Base-by-base conservation (phyloP, 139 green algal genomes). In the Haematococcus lacustris region DNA sequence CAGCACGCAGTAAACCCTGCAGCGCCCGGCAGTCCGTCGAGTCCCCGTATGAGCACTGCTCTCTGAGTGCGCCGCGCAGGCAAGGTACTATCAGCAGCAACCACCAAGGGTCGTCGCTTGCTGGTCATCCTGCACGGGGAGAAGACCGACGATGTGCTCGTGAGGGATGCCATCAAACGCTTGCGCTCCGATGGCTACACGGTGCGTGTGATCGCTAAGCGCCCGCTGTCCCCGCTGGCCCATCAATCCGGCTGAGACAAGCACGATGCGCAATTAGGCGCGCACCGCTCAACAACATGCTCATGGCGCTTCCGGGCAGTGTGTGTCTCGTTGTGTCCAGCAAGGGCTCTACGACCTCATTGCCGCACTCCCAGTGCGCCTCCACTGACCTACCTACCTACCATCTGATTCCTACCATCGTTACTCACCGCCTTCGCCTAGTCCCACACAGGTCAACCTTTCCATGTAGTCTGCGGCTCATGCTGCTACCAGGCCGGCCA, bases 141-240 rank as follows among this genome's bases (percentile, higher is more conserved):
- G 67, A 72, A 72, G 41, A 47, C 67, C 3, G 47, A 61, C 3
- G 67, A 72, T 38, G 40, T 40, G 2, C n/a, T 64, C 30, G 47
- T 72, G 40, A 43, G 67, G 3, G 67, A 72, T 28, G 67, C 67
- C 43, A 64, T 72, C 67, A 25, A 13, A 2, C 67, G 67, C 3
- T 7, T 72, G 43, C 67, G 67, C 43, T 25, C 38, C 13, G 67
- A 72, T 26, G 67, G 67, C 1, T 43, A 72, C 43, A 9, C 43
- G 67, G 66, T 71, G 66, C 38, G 66, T 9, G 23, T 32, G 17
- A n/a, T n/a, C n/a, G n/a, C n/a, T n/a, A n/a, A n/a, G n/a, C n/a
- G n/a, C n/a, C n/a, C n/a, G n/a, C n/a, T n/a, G n/a, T n/a, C n/a
- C n/a, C n/a, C n/a, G n/a, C n/a, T 71, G 66, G 39, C 40, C 17